These are phyloP conservation scores for Mytilinidion resinicola DNA, from an alignment of 495 filamentous ascomycete genomes.

Conservation along the genomic window DNA sequence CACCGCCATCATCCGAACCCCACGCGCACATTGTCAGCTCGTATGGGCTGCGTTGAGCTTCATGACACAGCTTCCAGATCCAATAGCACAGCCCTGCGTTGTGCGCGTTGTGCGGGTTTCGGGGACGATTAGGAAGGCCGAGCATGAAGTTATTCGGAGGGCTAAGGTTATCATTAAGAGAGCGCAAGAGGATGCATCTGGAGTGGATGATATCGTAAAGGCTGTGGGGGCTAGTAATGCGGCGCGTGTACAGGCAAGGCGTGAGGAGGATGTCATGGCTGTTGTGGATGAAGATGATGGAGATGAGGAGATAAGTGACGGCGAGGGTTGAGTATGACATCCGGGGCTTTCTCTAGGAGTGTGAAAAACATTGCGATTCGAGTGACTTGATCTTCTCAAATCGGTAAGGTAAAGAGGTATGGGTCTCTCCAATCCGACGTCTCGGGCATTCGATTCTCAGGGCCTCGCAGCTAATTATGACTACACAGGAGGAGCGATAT, in stretches of 20 bases:
- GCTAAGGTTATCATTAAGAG: slow-evolving; percentile 47
- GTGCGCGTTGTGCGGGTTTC: slow-evolving; percentile 86
- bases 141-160: slow-evolving; percentile 77
- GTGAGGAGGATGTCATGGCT: slow-evolving; percentile 42
- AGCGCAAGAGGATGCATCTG: slow-evolving; percentile 2
- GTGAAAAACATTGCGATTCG: too few species aligned
- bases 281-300: slow-evolving; percentile 46
- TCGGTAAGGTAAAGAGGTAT: too few species aligned
- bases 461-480: too few species aligned
- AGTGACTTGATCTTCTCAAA: too few species aligned
- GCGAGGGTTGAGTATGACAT: background rate
- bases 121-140: slow-evolving; percentile 86
- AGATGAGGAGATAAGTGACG: slow-evolving; percentile 30
- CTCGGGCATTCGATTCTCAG: too few species aligned
- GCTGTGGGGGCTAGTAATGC: slow-evolving; percentile 36
- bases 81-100: slow-evolving; percentile 54
- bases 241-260: slow-evolving; percentile 20
- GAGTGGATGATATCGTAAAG: slow-evolving; percentile 35
- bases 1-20: slow-evolving; percentile 79
- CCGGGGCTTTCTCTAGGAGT: too few species aligned
- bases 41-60: slow-evolving; percentile 86
- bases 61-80: slow-evolving; percentile 61
- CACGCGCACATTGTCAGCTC: slow-evolving; percentile 71
- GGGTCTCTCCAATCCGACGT: too few species aligned
- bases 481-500: too few species aligned